Percentiles rank a stretch among this genome's conserved stretches.
Evolutionary conservation across 768 basidiomycete genomes (phyloP).

Genomic region (Lyophyllum shimeji): DNA sequence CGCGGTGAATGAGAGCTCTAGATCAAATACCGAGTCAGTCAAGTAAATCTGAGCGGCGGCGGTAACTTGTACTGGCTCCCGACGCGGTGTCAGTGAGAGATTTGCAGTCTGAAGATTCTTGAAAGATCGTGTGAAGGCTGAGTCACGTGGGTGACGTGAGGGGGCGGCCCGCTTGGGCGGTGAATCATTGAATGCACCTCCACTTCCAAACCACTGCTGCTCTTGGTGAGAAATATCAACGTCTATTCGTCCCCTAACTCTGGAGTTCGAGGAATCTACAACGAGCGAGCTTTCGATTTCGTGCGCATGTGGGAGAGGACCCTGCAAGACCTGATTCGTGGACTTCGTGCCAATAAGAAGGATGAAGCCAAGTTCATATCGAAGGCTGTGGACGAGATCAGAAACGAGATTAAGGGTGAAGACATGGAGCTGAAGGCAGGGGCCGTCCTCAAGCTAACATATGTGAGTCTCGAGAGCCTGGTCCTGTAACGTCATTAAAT

Average conservation of each 20-base stretch:
- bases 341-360: constrained; percentile 92
- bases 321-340: constrained; percentile 92
- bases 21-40: too few relatives aligned
- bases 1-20: too few relatives aligned
- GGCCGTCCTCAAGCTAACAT: constrained; percentile 93
- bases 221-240: neutral
- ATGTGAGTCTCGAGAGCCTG: constrained; percentile 59
- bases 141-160: too few relatives aligned
- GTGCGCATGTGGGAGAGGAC: constrained; percentile 90
- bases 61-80: too few relatives aligned
- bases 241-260: neutral
- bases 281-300: neutral
- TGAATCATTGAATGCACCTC: too few relatives aligned
- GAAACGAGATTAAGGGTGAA: constrained; percentile 85
- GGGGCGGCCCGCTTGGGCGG: too few relatives aligned
- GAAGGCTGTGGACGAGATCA: constrained; percentile 91
- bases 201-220: too few relatives aligned
- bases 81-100: too few relatives aligned
- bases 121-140: too few relatives aligned
- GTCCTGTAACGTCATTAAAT: constrained; percentile 1
- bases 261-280: neutral
- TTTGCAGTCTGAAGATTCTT: too few relatives aligned
- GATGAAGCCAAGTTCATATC: constrained; percentile 92
- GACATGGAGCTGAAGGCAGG: constrained; percentile 98
- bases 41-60: too few relatives aligned